Base-by-base conservation (phyloP, 768 basidiomycete species). In the Hygrophorus pudorinus region DNA sequence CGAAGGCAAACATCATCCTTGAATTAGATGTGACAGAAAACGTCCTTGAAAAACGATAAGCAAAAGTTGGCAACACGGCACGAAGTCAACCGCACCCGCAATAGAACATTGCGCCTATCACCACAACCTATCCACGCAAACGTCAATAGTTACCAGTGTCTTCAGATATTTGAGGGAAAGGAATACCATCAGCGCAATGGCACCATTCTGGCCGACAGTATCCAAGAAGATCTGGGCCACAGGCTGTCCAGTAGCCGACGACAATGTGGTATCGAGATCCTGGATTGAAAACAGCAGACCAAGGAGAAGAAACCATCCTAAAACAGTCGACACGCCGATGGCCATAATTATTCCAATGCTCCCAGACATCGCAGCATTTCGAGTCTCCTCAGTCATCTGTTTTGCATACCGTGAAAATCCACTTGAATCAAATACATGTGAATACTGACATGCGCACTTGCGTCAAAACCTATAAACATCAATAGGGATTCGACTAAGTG, bases 1-100 rank as follows among this genome's bases (percentile, higher is more conserved):
- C 71, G 53, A 86, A 87, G 0, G 84, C 80, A 56, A 78, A 89
- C 79, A 83, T 84, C 85, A 87, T 87, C 0, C 85, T 71, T 3
- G 79, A 82, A 56, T 87, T 89, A 0, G 78, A 79, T 0, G 85
- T 85, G 40, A 89, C 62, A 0, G 82, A 85, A 63, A 88, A 88
- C 0, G 79, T 82, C 11, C 81, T 80, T 44, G 4, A 7, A 17
- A 28, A 13, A 24, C 16, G 16, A 3, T 38, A 24, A 17, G 35
- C 14, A 16, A 44, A 17, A 38, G n/a, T 21, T 13, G 10, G 10
- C 12, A 17, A 20, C 10, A 13, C 43, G n/a, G 36, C 27, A 17
- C 3, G 3, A 20, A 32, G 18, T 35, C 36, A 17, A 16, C 52
- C 71, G 34, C 48, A 77, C 75, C 79, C 79, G 57, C 82, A 85